Conservation (phyloP, 2,329 filamentous ascomycete genomes). For the Aspergillus sp. region DNA sequence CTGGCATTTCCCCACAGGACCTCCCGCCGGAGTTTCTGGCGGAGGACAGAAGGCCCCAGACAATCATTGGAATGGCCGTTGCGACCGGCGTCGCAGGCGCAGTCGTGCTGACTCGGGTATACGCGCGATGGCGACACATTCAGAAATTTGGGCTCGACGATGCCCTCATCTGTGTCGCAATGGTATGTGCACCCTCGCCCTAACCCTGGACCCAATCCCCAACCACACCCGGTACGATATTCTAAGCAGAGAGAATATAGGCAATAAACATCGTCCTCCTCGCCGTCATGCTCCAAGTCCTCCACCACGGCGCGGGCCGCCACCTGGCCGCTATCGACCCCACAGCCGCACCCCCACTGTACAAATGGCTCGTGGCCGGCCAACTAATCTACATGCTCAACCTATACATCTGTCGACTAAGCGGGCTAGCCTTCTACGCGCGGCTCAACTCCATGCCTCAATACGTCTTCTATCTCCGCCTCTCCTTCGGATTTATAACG, state of each 20-base stretch:
- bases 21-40: slow-evolving; percentile 9
- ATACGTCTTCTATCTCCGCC: slow-evolving; percentile 11
- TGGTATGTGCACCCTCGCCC: slow-evolving; percentile 11
- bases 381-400: slow-evolving; percentile 27
- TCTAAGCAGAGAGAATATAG: slow-evolving; percentile 15
- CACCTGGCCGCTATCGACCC: slow-evolving; percentile 19
- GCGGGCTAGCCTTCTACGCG: slow-evolving; percentile 26
- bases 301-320: slow-evolving; percentile 20
- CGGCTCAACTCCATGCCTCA: slow-evolving; percentile 27
- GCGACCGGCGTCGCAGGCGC: slow-evolving; percentile 18
- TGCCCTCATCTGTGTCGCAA: slow-evolving; percentile 20
- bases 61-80: slow-evolving; percentile 32
- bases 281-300: slow-evolving; percentile 16
- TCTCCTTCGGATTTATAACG: slow-evolving; percentile 24
- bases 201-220: neutral
- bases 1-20: neutral
- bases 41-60: slow-evolving; percentile 6
- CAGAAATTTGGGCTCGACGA: slow-evolving; percentile 27
- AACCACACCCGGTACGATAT: neutral
- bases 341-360: slow-evolving; percentile 18
- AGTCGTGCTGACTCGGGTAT: slow-evolving; percentile 18
- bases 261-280: slow-evolving; percentile 18
- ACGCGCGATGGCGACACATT: slow-evolving; percentile 18
- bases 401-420: slow-evolving; percentile 26
- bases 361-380: slow-evolving; percentile 27